Evolutionary conservation across 192 early-diverging fungal genomes (phyloP), one percentile per base, ranked within the genome.

Genomic region (Chytriomyces sp.): DNA sequence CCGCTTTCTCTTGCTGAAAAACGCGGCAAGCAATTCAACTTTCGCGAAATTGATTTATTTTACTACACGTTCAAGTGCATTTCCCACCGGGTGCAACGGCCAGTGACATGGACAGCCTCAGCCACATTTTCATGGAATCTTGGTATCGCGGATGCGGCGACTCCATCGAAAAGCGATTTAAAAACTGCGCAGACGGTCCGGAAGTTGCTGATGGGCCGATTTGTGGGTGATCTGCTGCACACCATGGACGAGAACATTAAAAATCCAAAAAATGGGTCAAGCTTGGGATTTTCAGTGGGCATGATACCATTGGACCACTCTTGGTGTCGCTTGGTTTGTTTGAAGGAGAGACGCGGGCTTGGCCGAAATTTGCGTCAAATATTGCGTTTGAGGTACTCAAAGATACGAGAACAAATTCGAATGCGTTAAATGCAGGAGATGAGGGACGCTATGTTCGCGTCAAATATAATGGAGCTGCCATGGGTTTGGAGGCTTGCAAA

Each of bases 41-140:
- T 84, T 10, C 59, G 65, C 35, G 77, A 81, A 65, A 50, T 84
- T 24, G 76, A 82, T 71, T 49, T 63, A n/a, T 69, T 82, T 50
- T 81, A 81, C 44, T 2, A 35, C 67, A 69, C 75, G 6, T 78
- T 82, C 44, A 68, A 69, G 8, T 81, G 80, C 43, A 70, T 5
- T 64, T 84, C n/a, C 85, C 85, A 1, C 50, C 61, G 44, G 85
- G 83, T 23, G 79, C 84, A 1, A 80, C 79, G 16, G 23, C 78
- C 20, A 46, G 59, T n/a, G 79, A 84, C 48, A 10, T 84, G 24
- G 77, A 79, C 8, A 28, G 70, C 13, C 45, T 86, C 23, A 77
- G 76, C 28, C 11, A 11, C 4, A 44, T 78, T 16, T 78, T 79
- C 13, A 77, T 79, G 45, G 70, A 79, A 18, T 53, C 71, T 26